Conservation (phyloP, 768 basidiomycete genomes). For the Auriscalpium orientale region DNA sequence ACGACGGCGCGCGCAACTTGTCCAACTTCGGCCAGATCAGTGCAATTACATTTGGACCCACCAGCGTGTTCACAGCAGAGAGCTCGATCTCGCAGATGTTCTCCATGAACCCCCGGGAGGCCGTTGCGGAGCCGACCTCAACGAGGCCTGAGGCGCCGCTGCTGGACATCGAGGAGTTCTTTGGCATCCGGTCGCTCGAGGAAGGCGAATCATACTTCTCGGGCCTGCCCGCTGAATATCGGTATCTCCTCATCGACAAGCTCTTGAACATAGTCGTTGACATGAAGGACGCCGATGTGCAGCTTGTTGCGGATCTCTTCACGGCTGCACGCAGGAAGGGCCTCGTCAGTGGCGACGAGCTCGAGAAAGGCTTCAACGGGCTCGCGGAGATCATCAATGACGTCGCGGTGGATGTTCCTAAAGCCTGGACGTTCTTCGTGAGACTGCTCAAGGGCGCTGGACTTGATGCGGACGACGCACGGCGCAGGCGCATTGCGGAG, state of each 20-base stretch:
- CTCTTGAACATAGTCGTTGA: constrained; percentile 70
- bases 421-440: constrained; percentile 71
- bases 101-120: constrained; percentile 61
- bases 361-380: constrained; percentile 69
- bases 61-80: constrained; percentile 67
- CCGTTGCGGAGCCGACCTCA: constrained; percentile 38
- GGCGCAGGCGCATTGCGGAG: constrained; percentile 45
- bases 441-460: constrained; percentile 65
- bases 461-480: constrained; percentile 50
- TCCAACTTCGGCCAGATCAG: constrained; percentile 85
- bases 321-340: constrained; percentile 49
- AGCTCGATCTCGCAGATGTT: constrained; percentile 77
- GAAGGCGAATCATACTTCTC: constrained; percentile 88
- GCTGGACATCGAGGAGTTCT: constrained; percentile 82
- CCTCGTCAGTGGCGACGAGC: constrained; percentile 47
- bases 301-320: constrained; percentile 74
- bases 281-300: constrained; percentile 73
- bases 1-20: constrained; percentile 66
- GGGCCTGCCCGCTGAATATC: constrained; percentile 57
- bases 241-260: constrained; percentile 62
- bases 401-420: constrained; percentile 84
- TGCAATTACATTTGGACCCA: constrained; percentile 75
- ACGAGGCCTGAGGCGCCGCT: constrained; percentile 44
- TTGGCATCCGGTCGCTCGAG: constrained; percentile 71
- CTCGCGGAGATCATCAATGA: constrained; percentile 80